These are phyloP conservation scores for Phytophthora agathidicida DNA, from an alignment of 352 stramenopile species.

Conservation along the genomic window DNA sequence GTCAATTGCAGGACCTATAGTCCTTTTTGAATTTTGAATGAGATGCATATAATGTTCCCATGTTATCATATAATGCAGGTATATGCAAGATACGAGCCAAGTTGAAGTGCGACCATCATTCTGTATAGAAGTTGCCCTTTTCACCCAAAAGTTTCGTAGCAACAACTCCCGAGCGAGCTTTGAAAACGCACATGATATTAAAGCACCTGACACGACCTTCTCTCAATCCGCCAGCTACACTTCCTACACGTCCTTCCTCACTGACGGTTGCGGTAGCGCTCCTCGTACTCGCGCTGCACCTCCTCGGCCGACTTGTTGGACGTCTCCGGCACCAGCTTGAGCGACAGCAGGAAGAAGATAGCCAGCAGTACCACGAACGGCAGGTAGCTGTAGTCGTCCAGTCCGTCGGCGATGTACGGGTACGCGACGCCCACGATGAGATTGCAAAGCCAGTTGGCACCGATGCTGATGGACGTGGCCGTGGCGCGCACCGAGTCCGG, in stretches of 20 bases:
- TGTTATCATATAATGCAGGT: too few species aligned
- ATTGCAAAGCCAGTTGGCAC: constrained; percentile 55
- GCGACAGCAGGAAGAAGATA: constrained; percentile 44
- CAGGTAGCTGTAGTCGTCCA: constrained; percentile 44
- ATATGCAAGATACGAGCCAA: too few species aligned
- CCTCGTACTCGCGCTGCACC: constrained; percentile 47
- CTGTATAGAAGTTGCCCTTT: background rate
- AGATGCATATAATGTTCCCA: too few species aligned
- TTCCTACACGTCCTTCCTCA: too few species aligned
- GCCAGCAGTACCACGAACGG: constrained; percentile 46
- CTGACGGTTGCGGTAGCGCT: constrained; percentile 6
- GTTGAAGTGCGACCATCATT: background rate
- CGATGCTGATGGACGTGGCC: too few species aligned
- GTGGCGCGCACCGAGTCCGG: too few species aligned
- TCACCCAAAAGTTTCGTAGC: too few species aligned
- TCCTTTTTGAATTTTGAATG: too few species aligned
- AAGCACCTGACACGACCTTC: too few species aligned
- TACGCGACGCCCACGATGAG: constrained; percentile 52
- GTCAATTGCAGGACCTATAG: background rate
- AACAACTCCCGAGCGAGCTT: too few species aligned
- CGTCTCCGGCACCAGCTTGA: constrained; percentile 55
- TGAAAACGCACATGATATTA: too few species aligned
- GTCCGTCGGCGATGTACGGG: constrained; percentile 48
- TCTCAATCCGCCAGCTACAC: too few species aligned
- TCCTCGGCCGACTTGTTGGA: constrained; percentile 51